Percentiles rank a stretch among this genome's conserved stretches.
Conservation (phyloP, 768 basidiomycete genomes). For the Plicaturopsis crispa region DNA sequence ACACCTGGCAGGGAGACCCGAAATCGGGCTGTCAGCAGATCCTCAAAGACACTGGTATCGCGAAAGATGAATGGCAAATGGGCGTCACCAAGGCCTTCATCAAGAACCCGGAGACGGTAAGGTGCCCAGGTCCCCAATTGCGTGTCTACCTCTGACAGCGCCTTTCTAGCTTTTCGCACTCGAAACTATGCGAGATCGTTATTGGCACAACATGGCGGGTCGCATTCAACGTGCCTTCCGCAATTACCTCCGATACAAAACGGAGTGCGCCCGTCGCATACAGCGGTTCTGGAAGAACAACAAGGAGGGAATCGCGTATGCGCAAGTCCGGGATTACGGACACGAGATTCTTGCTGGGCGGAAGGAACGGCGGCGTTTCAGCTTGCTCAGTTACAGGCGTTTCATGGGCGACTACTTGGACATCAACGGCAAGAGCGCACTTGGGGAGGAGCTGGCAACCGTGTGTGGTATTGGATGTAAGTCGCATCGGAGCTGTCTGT, state of each 20-base stretch:
- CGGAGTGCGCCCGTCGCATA: slow-evolving; percentile 91
- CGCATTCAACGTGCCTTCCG: slow-evolving; percentile 96
- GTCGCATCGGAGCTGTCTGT: slow-evolving; percentile 15
- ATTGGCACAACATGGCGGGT: slow-evolving; percentile 99
- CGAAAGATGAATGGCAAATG: slow-evolving; percentile 99
- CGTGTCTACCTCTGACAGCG: slow-evolving; percentile 1
- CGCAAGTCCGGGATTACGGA: slow-evolving; percentile 88
- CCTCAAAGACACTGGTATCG: slow-evolving; percentile 90
- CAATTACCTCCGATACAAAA: slow-evolving; percentile 91
- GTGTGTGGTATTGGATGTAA: slow-evolving; percentile 71
- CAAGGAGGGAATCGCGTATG: slow-evolving; percentile 87
- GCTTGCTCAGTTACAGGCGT: slow-evolving; percentile 87
- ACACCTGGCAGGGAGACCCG: slow-evolving; percentile 89
- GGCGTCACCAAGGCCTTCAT: slow-evolving; percentile 98
- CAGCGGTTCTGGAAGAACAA: slow-evolving; percentile 99
- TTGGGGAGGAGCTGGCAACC: slow-evolving; percentile 68
- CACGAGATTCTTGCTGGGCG: slow-evolving; percentile 86
- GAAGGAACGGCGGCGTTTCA: slow-evolving; percentile 91
- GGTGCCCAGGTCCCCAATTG: slow-evolving; percentile 20
- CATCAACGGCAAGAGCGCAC: slow-evolving; percentile 69
- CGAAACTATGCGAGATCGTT: slow-evolving; percentile 97
- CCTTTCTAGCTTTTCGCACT: slow-evolving; percentile 79
- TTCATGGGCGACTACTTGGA: slow-evolving; percentile 97
- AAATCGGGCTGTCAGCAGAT: slow-evolving; percentile 91
- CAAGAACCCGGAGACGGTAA: slow-evolving; percentile 96